phyloP scores from a whole-genome alignment of 176 grass and related monocot species.

The Lolium perenne region DNA sequence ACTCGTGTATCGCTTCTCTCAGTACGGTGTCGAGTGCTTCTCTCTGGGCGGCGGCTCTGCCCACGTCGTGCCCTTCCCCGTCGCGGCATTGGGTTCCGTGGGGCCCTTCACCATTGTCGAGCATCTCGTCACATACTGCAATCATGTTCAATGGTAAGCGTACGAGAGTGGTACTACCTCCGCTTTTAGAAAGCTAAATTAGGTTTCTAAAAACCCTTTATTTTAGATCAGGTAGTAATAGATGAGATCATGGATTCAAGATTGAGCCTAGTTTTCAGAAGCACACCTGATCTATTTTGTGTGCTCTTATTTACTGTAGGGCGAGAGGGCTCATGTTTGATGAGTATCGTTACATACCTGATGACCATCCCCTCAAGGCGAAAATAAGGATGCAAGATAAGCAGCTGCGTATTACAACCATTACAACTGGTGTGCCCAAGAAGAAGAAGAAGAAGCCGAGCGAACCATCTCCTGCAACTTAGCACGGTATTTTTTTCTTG shows the following conservation, averaged over 20 bases:
- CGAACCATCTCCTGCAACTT: background rate
- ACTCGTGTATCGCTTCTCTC: conserved; percentile 13
- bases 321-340: conserved; percentile 33
- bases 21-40: background rate
- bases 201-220: no score
- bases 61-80: background rate
- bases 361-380: background rate
- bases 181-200: background rate
- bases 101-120: conserved; percentile 35
- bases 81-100: background rate
- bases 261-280: background rate
- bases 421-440: background rate
- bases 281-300: background rate
- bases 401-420: background rate
- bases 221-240: background rate
- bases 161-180: background rate
- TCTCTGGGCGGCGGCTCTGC: conserved; percentile 10
- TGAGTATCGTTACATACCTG: background rate
- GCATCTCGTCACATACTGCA: conserved; percentile 37
- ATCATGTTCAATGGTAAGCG: conserved; percentile 28
- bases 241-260: no score
- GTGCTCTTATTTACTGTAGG: conserved; percentile 1
- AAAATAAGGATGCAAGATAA: background rate
- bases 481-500: background rate
- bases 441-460: background rate